A percentile compares a stretch with the other conserved stretches of the same genome.
phyloP scores from a whole-genome alignment of 169 alveolate genomes.

The Cyclospora cayetanensis region DNA sequence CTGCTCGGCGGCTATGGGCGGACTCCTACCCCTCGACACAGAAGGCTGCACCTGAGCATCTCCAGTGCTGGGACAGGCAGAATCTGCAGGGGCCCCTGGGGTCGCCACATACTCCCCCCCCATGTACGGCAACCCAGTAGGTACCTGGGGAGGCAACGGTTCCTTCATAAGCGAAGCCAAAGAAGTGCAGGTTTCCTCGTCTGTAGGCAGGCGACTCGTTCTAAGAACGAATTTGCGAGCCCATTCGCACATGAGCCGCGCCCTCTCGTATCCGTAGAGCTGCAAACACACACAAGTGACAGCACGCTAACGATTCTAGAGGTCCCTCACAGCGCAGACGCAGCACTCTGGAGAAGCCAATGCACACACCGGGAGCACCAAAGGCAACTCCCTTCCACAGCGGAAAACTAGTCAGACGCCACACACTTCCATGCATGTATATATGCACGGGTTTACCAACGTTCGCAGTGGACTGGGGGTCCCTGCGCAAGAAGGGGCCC shows the following conservation, averaged over 20 bases:
- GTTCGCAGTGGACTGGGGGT: too few relatives aligned
- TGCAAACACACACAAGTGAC: conserved; percentile 31
- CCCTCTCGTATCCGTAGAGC: conserved; percentile 62
- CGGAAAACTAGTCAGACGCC: too few relatives aligned
- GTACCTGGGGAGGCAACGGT: conserved; percentile 36
- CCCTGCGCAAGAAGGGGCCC: too few relatives aligned
- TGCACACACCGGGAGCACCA: too few relatives aligned
- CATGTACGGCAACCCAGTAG: background rate
- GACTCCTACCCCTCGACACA: background rate
- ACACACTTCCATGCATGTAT: background rate
- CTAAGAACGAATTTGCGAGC: conserved; percentile 37
- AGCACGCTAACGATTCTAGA: too few relatives aligned
- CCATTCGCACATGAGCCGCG: conserved; percentile 69
- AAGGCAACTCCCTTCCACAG: too few relatives aligned
- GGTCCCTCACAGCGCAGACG: too few relatives aligned
- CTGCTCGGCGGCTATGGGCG: background rate
- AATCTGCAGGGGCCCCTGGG: background rate
- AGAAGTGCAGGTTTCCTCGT: conserved; percentile 52
- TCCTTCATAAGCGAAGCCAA: conserved; percentile 35
- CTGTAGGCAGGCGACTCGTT: conserved; percentile 56
- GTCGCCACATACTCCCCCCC: background rate
- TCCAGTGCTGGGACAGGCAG: conserved; percentile 1
- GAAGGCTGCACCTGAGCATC: background rate
- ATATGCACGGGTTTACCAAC: background rate
- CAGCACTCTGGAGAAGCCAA: too few relatives aligned